These are phyloP conservation scores for Piromyces finnis DNA, from an alignment of 192 early-diverging fungal genomes.

Conservation along the genomic window DNA sequence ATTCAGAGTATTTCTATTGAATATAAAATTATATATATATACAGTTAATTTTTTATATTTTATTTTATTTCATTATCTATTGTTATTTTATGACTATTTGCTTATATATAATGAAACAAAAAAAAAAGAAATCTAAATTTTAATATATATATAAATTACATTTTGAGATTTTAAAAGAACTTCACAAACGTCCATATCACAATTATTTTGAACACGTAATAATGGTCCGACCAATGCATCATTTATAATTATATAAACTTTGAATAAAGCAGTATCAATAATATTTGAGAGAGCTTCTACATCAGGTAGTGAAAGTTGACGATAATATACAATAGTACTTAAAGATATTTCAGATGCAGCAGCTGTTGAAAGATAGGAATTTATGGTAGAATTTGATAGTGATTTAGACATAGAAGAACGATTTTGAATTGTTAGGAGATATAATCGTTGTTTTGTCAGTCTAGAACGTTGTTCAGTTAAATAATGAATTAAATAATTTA, in stretches of 20 bases:
- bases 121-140: too few relatives aligned
- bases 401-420: constrained; percentile 4
- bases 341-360: constrained; percentile 2
- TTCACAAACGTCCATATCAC: constrained; percentile 71
- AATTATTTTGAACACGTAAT: constrained; percentile 74
- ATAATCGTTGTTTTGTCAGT: constrained; percentile 25
- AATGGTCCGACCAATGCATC: constrained; percentile 75
- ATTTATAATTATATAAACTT: constrained; percentile 74
- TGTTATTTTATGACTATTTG: too few relatives aligned
- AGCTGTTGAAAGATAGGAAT: not conserved
- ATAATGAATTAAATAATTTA: constrained; percentile 62
- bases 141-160: constrained; percentile 20
- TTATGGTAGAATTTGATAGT: not conserved
- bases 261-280: constrained; percentile 78
- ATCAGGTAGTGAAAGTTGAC: constrained; percentile 7
- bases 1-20: constrained; percentile 55
- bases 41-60: too few relatives aligned
- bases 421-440: constrained; percentile 6
- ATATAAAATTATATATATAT: too few relatives aligned
- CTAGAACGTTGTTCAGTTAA: constrained; percentile 70
- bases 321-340: constrained; percentile 8
- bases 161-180: constrained; percentile 52
- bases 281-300: constrained; percentile 11
- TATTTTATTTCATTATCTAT: too few relatives aligned
- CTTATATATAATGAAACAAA: too few relatives aligned